Evolutionary conservation across 805 yeast species (phyloP), one percentile per base, ranked within the genome.

Genomic region (Yarrowia porcina): DNA sequence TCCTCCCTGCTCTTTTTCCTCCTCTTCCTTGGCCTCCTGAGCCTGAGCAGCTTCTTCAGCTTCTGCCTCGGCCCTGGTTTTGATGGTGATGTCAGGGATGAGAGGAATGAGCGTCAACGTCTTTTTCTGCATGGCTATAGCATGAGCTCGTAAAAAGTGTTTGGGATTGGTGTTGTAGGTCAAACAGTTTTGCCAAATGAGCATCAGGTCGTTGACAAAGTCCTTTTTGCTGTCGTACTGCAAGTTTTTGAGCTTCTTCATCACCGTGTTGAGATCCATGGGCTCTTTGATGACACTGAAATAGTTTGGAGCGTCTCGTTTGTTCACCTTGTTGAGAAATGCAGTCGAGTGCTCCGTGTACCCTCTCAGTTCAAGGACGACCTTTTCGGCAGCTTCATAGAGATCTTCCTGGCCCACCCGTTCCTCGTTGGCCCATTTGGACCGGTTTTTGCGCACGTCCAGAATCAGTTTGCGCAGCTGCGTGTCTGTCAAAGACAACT

Each of bases 391-490:
- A 0, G 97, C 97, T 69, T 96, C 99, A 71, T 94, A 94, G 21
- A 94, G 80, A 73, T 96, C 99, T 72, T 94, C 99, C 75, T 94
- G 99, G 7, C 99, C 99, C 45, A 94, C 86, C 65, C 89, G 81
- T 64, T 92, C 96, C 71, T 94, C 97, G 64, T 89, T 89, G 9
- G 97, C 96, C 99, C 99, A 94, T 75, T 94, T 94, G 0, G 98
- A 96, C 64, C 98, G 79, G 71, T 92, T 93, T 69, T 92, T 94
- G 56, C 97, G 81, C 10, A 94, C 98, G 71, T 94, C 99, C 81
- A 89, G 83, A 61, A 94, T 87, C 66, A 94, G 78, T 65, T 88
- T 88, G 65, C 93, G 83, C 63, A 94, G 81, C 72, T 94, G 98
- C 63, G 83, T 78, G 70, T 93, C 98, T 11, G 90, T 85, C 32